Evolutionary conservation across 2,329 filamentous ascomycete species (phyloP), one percentile per base, ranked within the genome.

Genomic region (Trichoderma gracile): DNA sequence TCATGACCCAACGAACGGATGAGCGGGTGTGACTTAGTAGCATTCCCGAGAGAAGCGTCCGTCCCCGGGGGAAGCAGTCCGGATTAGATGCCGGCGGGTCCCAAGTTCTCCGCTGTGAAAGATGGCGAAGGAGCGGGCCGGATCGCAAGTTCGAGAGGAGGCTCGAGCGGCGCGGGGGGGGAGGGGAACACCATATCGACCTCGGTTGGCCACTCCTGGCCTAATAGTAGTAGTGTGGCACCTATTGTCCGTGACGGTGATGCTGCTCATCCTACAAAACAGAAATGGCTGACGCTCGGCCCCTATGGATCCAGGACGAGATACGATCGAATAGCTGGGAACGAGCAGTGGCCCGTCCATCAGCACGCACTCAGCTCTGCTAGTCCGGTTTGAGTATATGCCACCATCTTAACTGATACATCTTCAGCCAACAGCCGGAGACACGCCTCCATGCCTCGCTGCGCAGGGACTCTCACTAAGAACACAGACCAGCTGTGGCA

Each of bases 101-200:
- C 63, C 25, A 45, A 65, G 42, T 43, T 56, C 42, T 43, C 38
- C 53, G n/a, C 33, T 14, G 27, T 42, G 33, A 57, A 57, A 57
- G 61, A 65, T n/a, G 56, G 33, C 14, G 30, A 65, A 50, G 55
- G 62, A 42, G 55, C 63, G 47, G 63, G 19, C 49, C 55, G 49
- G 50, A 38, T 40, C 19, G 42, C 55, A 49, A 27, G 55, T 47
- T 9, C 19, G 10, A 30, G 25, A 43, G 17, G 25, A 43, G 17
- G 57, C 33, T 27, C n/a, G 21, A 50, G 21, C 21, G 47, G n/a
- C n/a, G n/a, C n/a, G n/a, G n/a, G n/a, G n/a, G n/a, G n/a, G n/a
- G n/a, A n/a, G n/a, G 61, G 54, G 46, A 53, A 38, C n/a, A n/a
- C 40, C 30, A 56, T 49, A 17, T 10, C 47, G 40, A 33, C 46